Percentiles rank a stretch among this genome's conserved stretches.
phyloP scores from a whole-genome alignment of 805 yeast species.

The Komagataella ulmi region DNA sequence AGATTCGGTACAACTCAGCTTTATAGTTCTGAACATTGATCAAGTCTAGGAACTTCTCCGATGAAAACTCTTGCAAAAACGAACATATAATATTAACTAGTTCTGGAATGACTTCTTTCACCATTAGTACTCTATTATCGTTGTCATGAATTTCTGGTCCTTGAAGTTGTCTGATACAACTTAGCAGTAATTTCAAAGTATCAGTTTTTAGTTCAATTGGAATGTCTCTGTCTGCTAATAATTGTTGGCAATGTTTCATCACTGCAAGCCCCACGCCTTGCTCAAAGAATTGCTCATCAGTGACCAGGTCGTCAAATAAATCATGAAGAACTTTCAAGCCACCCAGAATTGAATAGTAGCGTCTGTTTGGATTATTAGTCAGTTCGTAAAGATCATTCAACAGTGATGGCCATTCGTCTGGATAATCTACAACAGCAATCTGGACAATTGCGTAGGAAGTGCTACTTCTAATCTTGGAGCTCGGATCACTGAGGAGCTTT shows the following conservation, averaged over 20 bases:
- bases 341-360: slow-evolving; percentile 27
- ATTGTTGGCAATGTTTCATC: slow-evolving; percentile 30
- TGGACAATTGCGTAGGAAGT: slow-evolving; percentile 69
- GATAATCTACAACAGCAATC: slow-evolving; percentile 81
- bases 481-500: slow-evolving; percentile 28
- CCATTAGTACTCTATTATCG: slow-evolving; percentile 21
- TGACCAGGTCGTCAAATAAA: slow-evolving; percentile 71
- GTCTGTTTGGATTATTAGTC: neutral
- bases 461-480: slow-evolving; percentile 49
- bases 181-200: slow-evolving; percentile 37
- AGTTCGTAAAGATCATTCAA: slow-evolving; percentile 29
- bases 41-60: slow-evolving; percentile 2
- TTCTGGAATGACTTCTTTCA: slow-evolving; percentile 15
- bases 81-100: slow-evolving; percentile 12
- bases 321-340: slow-evolving; percentile 55
- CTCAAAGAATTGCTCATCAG: slow-evolving; percentile 78
- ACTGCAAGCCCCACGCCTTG: slow-evolving; percentile 52
- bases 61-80: slow-evolving; percentile 4
- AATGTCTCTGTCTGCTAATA: slow-evolving; percentile 19
- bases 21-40: slow-evolving; percentile 12
- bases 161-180: slow-evolving; percentile 38
- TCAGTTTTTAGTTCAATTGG: slow-evolving; percentile 24
- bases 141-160: slow-evolving; percentile 31
- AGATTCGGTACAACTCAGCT: slow-evolving; percentile 14
- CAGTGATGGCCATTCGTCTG: slow-evolving; percentile 90